These are phyloP conservation scores for Xerocomus spinulosus DNA, from an alignment of 768 basidiomycete species.

Conservation along the genomic window DNA sequence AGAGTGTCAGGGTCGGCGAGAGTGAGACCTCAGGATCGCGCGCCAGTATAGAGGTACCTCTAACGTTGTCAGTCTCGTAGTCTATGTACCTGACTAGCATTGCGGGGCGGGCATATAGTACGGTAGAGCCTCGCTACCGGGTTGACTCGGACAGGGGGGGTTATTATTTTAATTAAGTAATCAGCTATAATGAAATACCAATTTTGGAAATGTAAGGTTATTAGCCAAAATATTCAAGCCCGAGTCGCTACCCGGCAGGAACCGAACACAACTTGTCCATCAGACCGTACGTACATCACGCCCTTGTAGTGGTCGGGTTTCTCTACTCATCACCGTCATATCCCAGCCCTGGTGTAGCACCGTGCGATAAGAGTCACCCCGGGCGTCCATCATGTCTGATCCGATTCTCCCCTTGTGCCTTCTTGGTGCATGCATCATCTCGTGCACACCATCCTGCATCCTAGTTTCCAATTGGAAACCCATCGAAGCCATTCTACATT, in stretches of 20 bases:
- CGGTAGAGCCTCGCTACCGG: too few relatives aligned
- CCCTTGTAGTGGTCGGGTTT: too few relatives aligned
- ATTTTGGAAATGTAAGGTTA: not conserved
- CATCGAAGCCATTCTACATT: slow-evolving; percentile 1
- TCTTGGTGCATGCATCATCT: not conserved
- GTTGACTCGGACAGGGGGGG: too few relatives aligned
- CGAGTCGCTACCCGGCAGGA: not conserved
- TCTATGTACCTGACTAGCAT: too few relatives aligned
- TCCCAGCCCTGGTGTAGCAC: not conserved
- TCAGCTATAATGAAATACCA: not conserved
- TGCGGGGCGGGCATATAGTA: too few relatives aligned
- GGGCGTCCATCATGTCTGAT: not conserved
- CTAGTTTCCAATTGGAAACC: slow-evolving; percentile 9
- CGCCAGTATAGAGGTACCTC: not conserved
- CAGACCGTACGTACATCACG: too few relatives aligned
- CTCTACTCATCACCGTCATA: not conserved
- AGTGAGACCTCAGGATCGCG: not conserved
- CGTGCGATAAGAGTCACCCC: not conserved
- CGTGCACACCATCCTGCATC: not conserved
- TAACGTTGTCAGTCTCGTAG: not conserved
- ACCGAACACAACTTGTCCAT: not conserved
- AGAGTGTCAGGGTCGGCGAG: not conserved
- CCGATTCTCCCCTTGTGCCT: slow-evolving; percentile 12
- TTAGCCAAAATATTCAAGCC: not conserved
- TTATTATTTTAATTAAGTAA: not conserved